These are phyloP conservation scores for Lepidium africanum DNA, from an alignment of 345 rosid genomes.

Conservation along the genomic window DNA sequence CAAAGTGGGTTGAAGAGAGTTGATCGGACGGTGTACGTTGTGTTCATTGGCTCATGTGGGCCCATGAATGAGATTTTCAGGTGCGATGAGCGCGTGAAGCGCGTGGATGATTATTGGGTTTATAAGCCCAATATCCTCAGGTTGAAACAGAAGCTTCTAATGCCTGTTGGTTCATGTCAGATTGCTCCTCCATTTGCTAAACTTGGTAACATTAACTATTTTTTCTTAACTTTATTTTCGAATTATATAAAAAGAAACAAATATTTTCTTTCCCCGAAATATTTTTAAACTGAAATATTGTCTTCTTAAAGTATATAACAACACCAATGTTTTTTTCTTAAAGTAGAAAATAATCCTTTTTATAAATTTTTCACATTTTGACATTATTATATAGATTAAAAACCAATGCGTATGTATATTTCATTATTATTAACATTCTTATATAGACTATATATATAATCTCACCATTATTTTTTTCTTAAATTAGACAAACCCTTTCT, in stretches of 20 bases:
- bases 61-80: conserved; percentile 81
- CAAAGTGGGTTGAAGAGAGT: conserved; percentile 25
- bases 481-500: background rate
- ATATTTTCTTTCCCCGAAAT: no score
- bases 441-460: background rate
- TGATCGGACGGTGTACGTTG: conserved; percentile 37
- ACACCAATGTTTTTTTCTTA: background rate
- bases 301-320: background rate
- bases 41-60: conserved; percentile 60
- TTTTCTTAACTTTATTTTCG: background rate
- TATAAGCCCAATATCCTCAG: conserved; percentile 51
- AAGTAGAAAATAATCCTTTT: background rate
- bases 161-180: conserved; percentile 90
- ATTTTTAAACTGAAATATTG: background rate
- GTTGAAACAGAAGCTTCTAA: conserved; percentile 49
- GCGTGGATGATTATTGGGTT: conserved; percentile 52
- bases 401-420: no score
- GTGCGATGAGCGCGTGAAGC: conserved; percentile 60
- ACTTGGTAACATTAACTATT: conserved; percentile 29
- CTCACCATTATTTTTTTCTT: background rate
- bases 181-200: conserved; percentile 41
- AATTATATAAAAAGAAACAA: no score
- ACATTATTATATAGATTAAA: background rate
- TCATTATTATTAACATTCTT: no score
- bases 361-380: background rate